These are phyloP conservation scores for Jasminum sambac DNA, from an alignment of 257 asterid genomes.

Conservation along the genomic window DNA sequence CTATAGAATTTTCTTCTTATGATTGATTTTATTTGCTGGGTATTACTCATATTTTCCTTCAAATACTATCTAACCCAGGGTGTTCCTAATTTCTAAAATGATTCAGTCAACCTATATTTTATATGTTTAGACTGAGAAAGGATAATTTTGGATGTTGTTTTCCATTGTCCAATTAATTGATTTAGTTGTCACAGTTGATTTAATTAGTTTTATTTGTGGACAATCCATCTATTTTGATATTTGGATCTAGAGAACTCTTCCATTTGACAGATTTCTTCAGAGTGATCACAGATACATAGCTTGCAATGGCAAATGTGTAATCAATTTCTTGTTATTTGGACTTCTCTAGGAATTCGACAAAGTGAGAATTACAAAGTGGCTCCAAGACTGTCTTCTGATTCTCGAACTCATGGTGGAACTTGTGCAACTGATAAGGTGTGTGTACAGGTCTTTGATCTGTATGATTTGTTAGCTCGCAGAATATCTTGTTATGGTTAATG, in stretches of 20 bases:
- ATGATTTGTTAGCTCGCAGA: not conserved
- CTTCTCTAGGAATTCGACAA: conserved; percentile 52
- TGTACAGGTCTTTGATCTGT: conserved; percentile 12
- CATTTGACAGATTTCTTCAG: conserved; percentile 2
- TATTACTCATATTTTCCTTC: conserved; percentile 21
- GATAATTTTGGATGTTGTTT: not conserved
- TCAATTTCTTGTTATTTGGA: conserved; percentile 16
- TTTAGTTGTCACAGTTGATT: not conserved
- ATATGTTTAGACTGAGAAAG: not conserved
- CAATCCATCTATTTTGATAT: not conserved
- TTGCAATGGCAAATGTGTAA: not conserved
- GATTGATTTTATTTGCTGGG: conserved; percentile 45
- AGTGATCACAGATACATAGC: not conserved
- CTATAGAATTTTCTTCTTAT: conserved; percentile 33
- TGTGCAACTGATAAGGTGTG: conserved; percentile 51
- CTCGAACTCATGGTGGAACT: conserved; percentile 45
- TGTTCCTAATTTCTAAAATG: conserved; percentile 18
- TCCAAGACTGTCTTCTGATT: conserved; percentile 52
- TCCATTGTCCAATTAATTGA: not conserved
- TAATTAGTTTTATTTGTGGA: conserved; percentile 4
- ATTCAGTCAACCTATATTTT: conserved; percentile 5
- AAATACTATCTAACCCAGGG: conserved; percentile 2
- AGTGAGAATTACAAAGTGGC: conserved; percentile 43
- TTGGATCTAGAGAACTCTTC: not conserved
- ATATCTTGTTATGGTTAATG: not conserved